phyloP scores from a whole-genome alignment of 768 basidiomycete genomes.

The Calocera cornea region DNA sequence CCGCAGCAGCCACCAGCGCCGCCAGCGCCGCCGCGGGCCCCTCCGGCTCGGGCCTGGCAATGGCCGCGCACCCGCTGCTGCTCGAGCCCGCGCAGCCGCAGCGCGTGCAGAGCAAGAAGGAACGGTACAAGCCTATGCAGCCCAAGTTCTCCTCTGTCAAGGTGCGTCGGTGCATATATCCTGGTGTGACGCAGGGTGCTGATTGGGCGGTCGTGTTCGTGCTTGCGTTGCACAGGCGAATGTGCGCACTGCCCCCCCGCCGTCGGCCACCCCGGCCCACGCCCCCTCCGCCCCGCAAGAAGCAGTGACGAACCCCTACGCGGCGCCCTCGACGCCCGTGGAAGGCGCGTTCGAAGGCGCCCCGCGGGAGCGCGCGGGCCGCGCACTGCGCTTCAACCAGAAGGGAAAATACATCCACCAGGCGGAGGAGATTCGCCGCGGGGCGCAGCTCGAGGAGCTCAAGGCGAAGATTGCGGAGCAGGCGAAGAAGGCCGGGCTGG shows the following conservation, averaged over 20 bases:
- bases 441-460: constrained; percentile 73
- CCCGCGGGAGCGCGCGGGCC: constrained; percentile 54
- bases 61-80: constrained; percentile 79
- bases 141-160: constrained; percentile 97
- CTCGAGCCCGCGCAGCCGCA: constrained; percentile 46
- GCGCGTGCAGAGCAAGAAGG: constrained; percentile 67
- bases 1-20: constrained; percentile 17
- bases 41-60: constrained; percentile 70
- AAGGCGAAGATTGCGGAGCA: constrained; percentile 89
- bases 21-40: constrained; percentile 37
- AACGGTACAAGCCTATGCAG: constrained; percentile 95
- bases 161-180: constrained; percentile 27
- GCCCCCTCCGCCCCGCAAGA: constrained; percentile 29
- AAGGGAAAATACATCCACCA: constrained; percentile 65
- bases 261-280: constrained; percentile 30
- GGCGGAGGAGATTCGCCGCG: constrained; percentile 33
- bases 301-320: constrained; percentile 57
- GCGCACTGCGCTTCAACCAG: constrained; percentile 71
- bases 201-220: constrained; percentile 7
- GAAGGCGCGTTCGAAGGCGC: constrained; percentile 52
- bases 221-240: constrained; percentile 43
- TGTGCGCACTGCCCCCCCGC: constrained; percentile 56
- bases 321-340: constrained; percentile 32
- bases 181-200: neutral
- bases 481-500: constrained; percentile 84